Percentiles rank a stretch among this genome's conserved stretches.
phyloP scores from a whole-genome alignment of 2,329 filamentous ascomycete genomes.

The Claviceps sp. region DNA sequence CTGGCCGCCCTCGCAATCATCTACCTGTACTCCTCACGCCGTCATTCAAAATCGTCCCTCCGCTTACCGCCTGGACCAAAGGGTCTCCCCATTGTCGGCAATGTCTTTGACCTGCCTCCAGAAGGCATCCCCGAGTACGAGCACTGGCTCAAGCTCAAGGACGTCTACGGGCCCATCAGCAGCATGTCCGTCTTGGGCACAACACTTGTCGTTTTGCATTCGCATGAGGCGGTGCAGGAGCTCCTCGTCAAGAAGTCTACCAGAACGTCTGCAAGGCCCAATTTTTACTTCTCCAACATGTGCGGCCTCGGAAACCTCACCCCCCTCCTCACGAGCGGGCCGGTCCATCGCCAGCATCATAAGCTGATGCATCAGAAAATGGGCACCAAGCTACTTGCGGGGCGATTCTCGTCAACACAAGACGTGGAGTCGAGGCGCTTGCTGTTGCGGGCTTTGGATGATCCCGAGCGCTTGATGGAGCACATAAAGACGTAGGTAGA shows the following conservation, averaged over 20 bases:
- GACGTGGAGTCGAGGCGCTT: neutral
- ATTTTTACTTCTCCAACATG: neutral
- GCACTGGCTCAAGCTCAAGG: slow-evolving; percentile 6
- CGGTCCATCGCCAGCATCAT: neutral
- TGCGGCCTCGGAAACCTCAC: neutral
- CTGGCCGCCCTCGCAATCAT: neutral
- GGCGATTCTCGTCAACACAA: neutral
- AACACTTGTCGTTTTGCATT: slow-evolving; percentile 28
- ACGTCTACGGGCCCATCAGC: slow-evolving; percentile 28
- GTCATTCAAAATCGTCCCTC: neutral
- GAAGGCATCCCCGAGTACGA: neutral
- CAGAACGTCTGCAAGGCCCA: slow-evolving; percentile 22
- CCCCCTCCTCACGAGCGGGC: neutral
- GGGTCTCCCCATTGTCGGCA: slow-evolving; percentile 5
- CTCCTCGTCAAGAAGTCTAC: slow-evolving; percentile 23
- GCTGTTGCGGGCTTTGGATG: neutral
- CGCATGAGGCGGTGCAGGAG: slow-evolving; percentile 20
- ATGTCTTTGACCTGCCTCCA: slow-evolving; percentile 3
- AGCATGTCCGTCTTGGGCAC: slow-evolving; percentile 25
- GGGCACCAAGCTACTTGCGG: neutral
- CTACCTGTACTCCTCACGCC: neutral
- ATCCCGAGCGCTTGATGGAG: neutral
- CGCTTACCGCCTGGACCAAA: slow-evolving; percentile 6
- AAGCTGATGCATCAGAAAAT: neutral
- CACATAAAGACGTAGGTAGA: neutral